Percentiles rank a stretch among this genome's conserved stretches.
These are phyloP conservation scores for Hibiscus mutabilis DNA, from an alignment of 345 rosid genomes.

Conservation along the genomic window DNA sequence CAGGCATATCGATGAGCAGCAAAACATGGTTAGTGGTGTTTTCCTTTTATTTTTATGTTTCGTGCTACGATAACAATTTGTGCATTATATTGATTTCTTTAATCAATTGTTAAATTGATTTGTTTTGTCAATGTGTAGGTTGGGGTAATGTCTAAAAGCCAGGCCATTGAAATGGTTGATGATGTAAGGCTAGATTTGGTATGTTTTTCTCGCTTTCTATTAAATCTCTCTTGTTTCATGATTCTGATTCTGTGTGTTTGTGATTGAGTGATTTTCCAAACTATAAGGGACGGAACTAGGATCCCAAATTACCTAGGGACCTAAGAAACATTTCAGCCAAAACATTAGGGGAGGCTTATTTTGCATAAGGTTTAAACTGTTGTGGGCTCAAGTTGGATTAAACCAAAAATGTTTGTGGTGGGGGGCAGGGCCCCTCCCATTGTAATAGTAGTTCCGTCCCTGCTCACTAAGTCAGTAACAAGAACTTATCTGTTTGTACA, in stretches of 20 bases:
- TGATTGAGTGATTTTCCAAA: background rate
- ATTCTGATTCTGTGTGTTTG: background rate
- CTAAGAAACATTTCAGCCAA: too few relatives aligned
- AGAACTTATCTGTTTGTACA: background rate
- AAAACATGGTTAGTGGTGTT: slow-evolving; percentile 64
- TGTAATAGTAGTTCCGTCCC: too few relatives aligned
- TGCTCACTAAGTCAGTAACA: background rate
- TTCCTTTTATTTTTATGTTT: background rate
- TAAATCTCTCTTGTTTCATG: too few relatives aligned
- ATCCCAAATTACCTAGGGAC: too few relatives aligned
- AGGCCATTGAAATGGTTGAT: slow-evolving; percentile 78
- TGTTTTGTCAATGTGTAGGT: slow-evolving; percentile 34
- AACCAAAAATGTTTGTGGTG: too few relatives aligned
- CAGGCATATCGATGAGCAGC: slow-evolving; percentile 67
- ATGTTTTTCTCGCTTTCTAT: slow-evolving; percentile 13
- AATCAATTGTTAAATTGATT: slow-evolving; percentile 1
- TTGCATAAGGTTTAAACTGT: too few relatives aligned
- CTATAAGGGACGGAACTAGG: too few relatives aligned
- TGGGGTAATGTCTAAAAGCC: slow-evolving; percentile 65
- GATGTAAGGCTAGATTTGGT: slow-evolving; percentile 89
- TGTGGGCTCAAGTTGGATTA: too few relatives aligned
- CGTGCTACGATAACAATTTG: slow-evolving; percentile 7
- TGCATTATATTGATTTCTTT: background rate
- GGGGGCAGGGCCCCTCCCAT: background rate
- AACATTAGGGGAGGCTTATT: too few relatives aligned